Percentiles rank a stretch among this genome's conserved stretches.
phyloP scores from a whole-genome alignment of 176 grass and related monocot species.

The Melocanna baccifera region DNA sequence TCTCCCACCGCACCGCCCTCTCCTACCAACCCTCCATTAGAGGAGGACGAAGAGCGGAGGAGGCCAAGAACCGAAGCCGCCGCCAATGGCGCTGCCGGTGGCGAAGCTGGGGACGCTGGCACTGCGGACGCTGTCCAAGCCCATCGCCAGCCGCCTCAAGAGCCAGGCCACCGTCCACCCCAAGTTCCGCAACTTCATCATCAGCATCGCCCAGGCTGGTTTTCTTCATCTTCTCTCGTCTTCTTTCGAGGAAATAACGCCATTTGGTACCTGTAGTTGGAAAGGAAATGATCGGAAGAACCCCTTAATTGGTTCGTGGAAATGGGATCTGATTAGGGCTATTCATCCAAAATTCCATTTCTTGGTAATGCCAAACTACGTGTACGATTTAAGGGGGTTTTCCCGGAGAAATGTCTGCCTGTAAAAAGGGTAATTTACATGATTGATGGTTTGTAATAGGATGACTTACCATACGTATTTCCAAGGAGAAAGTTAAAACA shows the following conservation, averaged over 20 bases:
- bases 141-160: conserved; percentile 90
- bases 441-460: background rate
- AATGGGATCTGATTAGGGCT: conserved; percentile 1
- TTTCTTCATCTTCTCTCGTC: background rate
- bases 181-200: conserved; percentile 77
- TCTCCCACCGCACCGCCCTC: background rate
- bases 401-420: background rate
- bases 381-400: background rate
- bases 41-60: background rate
- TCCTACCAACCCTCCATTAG: background rate
- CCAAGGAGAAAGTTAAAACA: background rate
- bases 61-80: background rate
- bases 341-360: background rate
- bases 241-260: background rate
- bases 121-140: conserved; percentile 81
- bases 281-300: background rate
- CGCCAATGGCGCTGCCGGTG: conserved; percentile 75
- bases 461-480: background rate
- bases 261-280: background rate
- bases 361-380: background rate
- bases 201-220: conserved; percentile 75
- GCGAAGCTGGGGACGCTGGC: conserved; percentile 80
- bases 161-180: conserved; percentile 86
- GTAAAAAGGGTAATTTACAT: background rate
- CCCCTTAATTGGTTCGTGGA: background rate